Evolutionary conservation across 768 basidiomycete genomes (phyloP).

Genomic region (Leccinum aurantiacum): DNA sequence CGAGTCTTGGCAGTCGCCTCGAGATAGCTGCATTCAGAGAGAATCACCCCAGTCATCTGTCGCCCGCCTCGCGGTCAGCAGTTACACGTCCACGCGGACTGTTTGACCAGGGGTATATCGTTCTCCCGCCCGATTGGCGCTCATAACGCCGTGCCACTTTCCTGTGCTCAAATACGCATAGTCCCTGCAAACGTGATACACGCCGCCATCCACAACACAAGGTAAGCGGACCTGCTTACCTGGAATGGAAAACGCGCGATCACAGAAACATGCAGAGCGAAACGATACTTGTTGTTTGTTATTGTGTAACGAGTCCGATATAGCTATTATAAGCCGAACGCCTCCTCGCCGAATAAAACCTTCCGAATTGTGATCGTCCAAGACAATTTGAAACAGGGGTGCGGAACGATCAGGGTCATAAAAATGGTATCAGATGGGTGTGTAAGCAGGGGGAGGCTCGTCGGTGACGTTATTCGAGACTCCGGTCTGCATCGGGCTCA

Average conservation of each 20-base stretch:
- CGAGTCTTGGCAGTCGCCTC: too few relatives aligned
- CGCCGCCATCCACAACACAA: not conserved
- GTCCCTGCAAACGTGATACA: not conserved
- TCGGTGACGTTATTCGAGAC: not conserved
- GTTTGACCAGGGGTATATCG: not conserved
- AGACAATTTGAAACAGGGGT: not conserved
- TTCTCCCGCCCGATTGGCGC: not conserved
- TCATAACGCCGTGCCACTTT: not conserved
- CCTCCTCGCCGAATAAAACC: not conserved
- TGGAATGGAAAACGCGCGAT: not conserved
- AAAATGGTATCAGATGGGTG: slow-evolving; percentile 13
- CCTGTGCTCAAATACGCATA: not conserved
- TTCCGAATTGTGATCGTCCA: not conserved
- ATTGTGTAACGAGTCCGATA: slow-evolving; percentile 8
- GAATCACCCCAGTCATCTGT: too few relatives aligned
- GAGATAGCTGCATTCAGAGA: too few relatives aligned
- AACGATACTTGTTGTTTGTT: not conserved
- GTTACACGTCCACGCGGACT: not conserved
- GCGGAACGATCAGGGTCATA: not conserved
- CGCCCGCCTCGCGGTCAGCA: too few relatives aligned
- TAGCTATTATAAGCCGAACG: not conserved
- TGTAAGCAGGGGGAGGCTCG: slow-evolving; percentile 32
- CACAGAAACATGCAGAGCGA: not conserved
- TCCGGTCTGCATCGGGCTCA: slow-evolving; percentile 17
- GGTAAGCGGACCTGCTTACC: not conserved